Evolutionary conservation across 345 rosid genomes (phyloP).

Genomic region (Eutrema japonicum): DNA sequence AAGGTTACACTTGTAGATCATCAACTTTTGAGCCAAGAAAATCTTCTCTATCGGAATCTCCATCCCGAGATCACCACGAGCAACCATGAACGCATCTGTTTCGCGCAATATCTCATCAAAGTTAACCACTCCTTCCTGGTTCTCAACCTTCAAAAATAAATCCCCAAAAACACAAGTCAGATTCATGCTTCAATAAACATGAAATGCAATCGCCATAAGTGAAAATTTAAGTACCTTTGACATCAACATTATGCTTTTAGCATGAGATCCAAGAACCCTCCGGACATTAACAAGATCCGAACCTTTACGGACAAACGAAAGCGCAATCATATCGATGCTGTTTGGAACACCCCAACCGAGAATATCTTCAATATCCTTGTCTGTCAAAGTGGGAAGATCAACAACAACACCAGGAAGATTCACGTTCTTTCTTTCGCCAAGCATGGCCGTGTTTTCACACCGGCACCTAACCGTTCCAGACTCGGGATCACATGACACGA

Average conservation of each 20-base stretch:
- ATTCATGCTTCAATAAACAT: slow-evolving; percentile 5
- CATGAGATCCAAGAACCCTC: slow-evolving; percentile 79
- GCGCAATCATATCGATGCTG: slow-evolving; percentile 84
- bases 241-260: slow-evolving; percentile 75
- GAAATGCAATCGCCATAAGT: not conserved
- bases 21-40: slow-evolving; percentile 90
- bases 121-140: slow-evolving; percentile 93
- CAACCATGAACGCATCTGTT: slow-evolving; percentile 95
- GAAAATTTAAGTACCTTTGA: slow-evolving; percentile 62
- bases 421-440: slow-evolving; percentile 94
- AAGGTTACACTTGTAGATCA: slow-evolving; percentile 93
- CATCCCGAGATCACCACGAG: slow-evolving; percentile 95
- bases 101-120: slow-evolving; percentile 91
- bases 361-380: slow-evolving; percentile 88
- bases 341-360: slow-evolving; percentile 88
- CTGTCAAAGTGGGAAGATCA: slow-evolving; percentile 87
- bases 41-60: slow-evolving; percentile 96
- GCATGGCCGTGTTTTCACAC: slow-evolving; percentile 78
- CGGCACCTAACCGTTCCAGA: slow-evolving; percentile 87
- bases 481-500: slow-evolving; percentile 66
- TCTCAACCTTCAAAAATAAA: slow-evolving; percentile 62
- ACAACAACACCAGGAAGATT: slow-evolving; percentile 94
- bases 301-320: slow-evolving; percentile 92
- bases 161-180: slow-evolving; percentile 14
- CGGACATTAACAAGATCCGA: slow-evolving; percentile 89